Evolutionary conservation across 1,284 basidiomycete species (phyloP).

Genomic region (Tilletia setariae): DNA sequence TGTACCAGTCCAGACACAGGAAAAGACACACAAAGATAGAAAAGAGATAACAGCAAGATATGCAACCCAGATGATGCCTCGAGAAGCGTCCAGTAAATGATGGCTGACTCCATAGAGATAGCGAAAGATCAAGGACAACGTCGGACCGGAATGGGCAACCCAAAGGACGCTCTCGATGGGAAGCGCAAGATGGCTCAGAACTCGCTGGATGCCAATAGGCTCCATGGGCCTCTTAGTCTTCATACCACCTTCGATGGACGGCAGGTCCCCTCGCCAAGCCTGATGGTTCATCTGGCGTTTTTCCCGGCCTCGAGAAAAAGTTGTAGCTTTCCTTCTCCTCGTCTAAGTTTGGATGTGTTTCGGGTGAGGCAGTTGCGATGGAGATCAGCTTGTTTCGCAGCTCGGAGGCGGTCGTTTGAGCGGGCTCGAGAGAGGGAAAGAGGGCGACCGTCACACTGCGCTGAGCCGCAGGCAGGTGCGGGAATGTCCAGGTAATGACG

Average conservation of each 20-base stretch:
- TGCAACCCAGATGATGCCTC: not conserved
- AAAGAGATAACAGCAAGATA: too few species aligned
- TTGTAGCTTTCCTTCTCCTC: slow-evolving; percentile 26
- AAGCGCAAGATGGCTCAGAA: slow-evolving; percentile 33
- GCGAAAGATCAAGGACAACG: too few species aligned
- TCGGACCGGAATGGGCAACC: too few species aligned
- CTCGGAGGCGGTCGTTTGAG: not conserved
- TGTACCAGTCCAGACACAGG: too few species aligned
- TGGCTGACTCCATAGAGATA: too few species aligned
- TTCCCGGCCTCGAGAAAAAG: slow-evolving; percentile 35
- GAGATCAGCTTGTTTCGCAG: not conserved
- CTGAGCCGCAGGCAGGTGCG: not conserved
- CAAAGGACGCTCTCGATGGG: too few species aligned
- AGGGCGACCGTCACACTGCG: slow-evolving; percentile 1
- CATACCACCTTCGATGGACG: slow-evolving; percentile 25
- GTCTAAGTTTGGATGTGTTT: too few species aligned
- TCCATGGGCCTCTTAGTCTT: slow-evolving; percentile 37
- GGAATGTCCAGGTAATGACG: slow-evolving; percentile 2
- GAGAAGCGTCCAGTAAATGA: not conserved
- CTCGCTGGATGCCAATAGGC: too few species aligned
- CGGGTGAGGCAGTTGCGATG: not conserved
- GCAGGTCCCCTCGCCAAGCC: slow-evolving; percentile 29
- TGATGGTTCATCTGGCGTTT: slow-evolving; percentile 30
- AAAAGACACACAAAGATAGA: not conserved
- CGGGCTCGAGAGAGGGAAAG: not conserved